Conservation (phyloP, 2,329 filamentous ascomycete genomes). For the Sarocladium brachiariae region DNA sequence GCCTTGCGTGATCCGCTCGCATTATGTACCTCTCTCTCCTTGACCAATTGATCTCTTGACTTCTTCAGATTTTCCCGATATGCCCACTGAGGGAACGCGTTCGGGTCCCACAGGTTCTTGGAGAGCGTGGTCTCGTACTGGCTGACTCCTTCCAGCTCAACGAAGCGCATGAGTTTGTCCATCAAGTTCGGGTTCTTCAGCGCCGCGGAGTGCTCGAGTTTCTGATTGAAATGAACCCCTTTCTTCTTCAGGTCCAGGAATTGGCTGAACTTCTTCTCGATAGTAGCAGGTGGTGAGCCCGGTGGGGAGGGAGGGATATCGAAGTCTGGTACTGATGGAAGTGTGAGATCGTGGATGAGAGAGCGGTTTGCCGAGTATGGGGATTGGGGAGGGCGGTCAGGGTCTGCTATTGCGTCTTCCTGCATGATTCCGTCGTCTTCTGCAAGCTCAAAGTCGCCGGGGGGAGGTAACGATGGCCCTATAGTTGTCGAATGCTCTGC, state of each 20-base stretch:
- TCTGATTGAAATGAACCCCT: conserved; percentile 71
- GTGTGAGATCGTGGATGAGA: conserved; percentile 63
- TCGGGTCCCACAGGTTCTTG: conserved; percentile 51
- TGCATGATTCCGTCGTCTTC: conserved; percentile 8
- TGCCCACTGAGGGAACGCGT: conserved; percentile 47
- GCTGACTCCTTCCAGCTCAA: conserved; percentile 36
- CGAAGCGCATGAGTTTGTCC: conserved; percentile 67
- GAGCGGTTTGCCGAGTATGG: conserved; percentile 62
- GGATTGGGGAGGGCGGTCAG: conserved; percentile 38
- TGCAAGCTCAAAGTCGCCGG: conserved; percentile 16
- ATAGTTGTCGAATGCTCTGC: conserved; percentile 25
- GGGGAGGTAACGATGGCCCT: conserved; percentile 32
- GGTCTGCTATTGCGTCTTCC: conserved; percentile 18
- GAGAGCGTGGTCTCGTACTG: conserved; percentile 61
- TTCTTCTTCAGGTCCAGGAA: conserved; percentile 74
- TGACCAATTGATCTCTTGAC: conserved; percentile 38
- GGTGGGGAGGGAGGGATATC: conserved; percentile 69
- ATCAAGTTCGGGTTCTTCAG: conserved; percentile 66
- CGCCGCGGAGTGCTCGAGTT: conserved; percentile 58
- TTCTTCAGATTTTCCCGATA: conserved; percentile 43
- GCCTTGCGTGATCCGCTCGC: conserved; percentile 31
- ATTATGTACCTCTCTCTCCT: conserved; percentile 38
- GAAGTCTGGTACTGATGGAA: conserved; percentile 65
- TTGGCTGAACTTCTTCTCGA: conserved; percentile 62
- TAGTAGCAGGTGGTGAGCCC: conserved; percentile 43